Conservation (phyloP, 2,329 filamentous ascomycete species). For the Chalara sp. region DNA sequence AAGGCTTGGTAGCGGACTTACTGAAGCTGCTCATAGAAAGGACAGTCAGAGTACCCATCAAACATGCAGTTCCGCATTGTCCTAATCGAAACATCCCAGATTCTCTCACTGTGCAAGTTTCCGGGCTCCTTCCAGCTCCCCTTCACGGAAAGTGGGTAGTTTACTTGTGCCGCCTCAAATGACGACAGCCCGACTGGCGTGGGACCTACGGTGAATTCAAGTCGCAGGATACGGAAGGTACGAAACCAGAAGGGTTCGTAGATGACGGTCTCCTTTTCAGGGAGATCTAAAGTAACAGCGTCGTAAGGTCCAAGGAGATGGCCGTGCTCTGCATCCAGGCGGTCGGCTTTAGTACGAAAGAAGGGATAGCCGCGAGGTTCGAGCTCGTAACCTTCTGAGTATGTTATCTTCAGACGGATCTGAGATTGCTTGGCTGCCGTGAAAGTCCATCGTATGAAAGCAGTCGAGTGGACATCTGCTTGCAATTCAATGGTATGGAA, state of each 20-base stretch:
- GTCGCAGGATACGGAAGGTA: constrained; percentile 30
- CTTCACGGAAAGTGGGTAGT: constrained; percentile 31
- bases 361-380: constrained; percentile 32
- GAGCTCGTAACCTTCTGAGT: constrained; percentile 30
- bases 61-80: constrained; percentile 30
- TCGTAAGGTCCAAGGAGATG: constrained; percentile 32
- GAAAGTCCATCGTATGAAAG: constrained; percentile 19
- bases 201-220: constrained; percentile 23
- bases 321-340: constrained; percentile 25
- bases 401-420: constrained; percentile 18
- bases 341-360: constrained; percentile 31
- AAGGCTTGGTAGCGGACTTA: constrained; percentile 1
- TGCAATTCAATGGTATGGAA: constrained; percentile 20
- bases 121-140: constrained; percentile 13
- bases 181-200: constrained; percentile 20
- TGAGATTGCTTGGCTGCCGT: constrained; percentile 1
- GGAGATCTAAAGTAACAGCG: constrained; percentile 24
- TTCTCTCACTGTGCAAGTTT: constrained; percentile 10
- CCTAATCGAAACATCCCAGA: constrained; percentile 23
- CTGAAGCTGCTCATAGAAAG: constrained; percentile 25
- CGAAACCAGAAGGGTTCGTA: constrained; percentile 37
- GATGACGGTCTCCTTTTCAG: not conserved
- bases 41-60: constrained; percentile 22
- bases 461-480: constrained; percentile 23
- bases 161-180: constrained; percentile 27